Evolutionary conservation across 2,329 filamentous ascomycete species (phyloP).

Genomic region (Zasmidium citrigriseum): DNA sequence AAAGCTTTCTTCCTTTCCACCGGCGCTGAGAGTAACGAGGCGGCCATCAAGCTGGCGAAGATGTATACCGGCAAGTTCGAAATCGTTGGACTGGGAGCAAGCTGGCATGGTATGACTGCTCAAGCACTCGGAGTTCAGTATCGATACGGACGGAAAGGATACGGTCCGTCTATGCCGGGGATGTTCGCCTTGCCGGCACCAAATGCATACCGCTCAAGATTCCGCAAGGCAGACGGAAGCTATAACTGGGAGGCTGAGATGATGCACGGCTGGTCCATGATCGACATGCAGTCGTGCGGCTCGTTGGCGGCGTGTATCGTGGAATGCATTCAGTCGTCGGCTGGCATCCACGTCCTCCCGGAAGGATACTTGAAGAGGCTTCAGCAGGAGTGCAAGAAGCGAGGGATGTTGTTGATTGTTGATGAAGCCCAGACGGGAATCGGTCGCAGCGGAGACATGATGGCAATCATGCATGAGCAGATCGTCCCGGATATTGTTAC

Average conservation of each 20-base stretch:
- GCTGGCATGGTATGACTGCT: constrained; percentile 63
- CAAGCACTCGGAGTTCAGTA: constrained; percentile 57
- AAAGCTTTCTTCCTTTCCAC: constrained; percentile 62
- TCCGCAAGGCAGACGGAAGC: constrained; percentile 58
- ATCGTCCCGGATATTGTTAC: constrained; percentile 53
- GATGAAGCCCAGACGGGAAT: constrained; percentile 64
- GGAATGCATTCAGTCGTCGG: constrained; percentile 61
- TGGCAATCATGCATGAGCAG: constrained; percentile 55
- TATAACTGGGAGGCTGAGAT: constrained; percentile 69
- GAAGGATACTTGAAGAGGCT: constrained; percentile 59
- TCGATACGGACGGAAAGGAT: constrained; percentile 52
- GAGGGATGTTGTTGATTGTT: constrained; percentile 60
- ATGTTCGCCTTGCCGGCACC: constrained; percentile 60
- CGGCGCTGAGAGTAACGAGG: constrained; percentile 57
- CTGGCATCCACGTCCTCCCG: constrained; percentile 62
- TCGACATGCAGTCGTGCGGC: constrained; percentile 61
- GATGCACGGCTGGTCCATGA: constrained; percentile 61
- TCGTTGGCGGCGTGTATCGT: constrained; percentile 65
- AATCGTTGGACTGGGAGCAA: constrained; percentile 60
- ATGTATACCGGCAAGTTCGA: constrained; percentile 65
- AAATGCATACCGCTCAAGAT: constrained; percentile 63
- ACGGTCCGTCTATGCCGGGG: constrained; percentile 55
- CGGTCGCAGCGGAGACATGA: constrained; percentile 58
- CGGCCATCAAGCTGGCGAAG: constrained; percentile 66
- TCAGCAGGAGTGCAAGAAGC: constrained; percentile 54